Conservation (phyloP, 2,329 filamentous ascomycete species). For the Fusarium tricinctum region DNA sequence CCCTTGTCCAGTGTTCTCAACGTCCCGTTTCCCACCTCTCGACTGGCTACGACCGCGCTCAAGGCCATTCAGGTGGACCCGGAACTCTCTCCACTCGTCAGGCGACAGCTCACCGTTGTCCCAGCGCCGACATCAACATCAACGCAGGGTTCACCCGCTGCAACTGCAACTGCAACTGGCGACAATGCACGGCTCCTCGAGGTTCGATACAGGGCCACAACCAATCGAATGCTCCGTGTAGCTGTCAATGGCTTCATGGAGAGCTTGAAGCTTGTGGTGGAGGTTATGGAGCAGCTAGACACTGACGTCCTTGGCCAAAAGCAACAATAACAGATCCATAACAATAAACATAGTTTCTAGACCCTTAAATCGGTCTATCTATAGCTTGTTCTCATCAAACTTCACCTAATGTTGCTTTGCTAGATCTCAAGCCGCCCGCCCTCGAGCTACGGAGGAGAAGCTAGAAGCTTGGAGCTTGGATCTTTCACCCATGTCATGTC, state of each 20-base stretch:
- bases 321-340: slow-evolving; percentile 31
- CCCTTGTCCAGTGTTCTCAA: slow-evolving; percentile 72
- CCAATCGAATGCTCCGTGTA: slow-evolving; percentile 96
- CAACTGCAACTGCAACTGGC: slow-evolving; percentile 29
- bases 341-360: slow-evolving; percentile 19
- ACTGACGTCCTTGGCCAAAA: slow-evolving; percentile 76
- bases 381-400: neutral
- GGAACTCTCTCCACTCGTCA: slow-evolving; percentile 88
- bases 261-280: slow-evolving; percentile 84
- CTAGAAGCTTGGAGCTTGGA: slow-evolving; percentile 4
- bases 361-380: neutral
- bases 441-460: neutral
- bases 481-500: slow-evolving; percentile 18
- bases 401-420: neutral
- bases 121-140: slow-evolving; percentile 46
- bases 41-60: slow-evolving; percentile 82
- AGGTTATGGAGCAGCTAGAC: slow-evolving; percentile 92
- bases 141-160: slow-evolving; percentile 37
- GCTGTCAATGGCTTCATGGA: slow-evolving; percentile 98
- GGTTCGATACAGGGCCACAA: slow-evolving; percentile 87
- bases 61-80: slow-evolving; percentile 85
- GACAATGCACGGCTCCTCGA: slow-evolving; percentile 67
- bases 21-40: slow-evolving; percentile 84
- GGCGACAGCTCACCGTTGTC: slow-evolving; percentile 74
- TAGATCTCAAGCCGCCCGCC: neutral